These are phyloP conservation scores for Umbelopsis isabellina DNA, from an alignment of 192 early-diverging fungal species.

Conservation along the genomic window DNA sequence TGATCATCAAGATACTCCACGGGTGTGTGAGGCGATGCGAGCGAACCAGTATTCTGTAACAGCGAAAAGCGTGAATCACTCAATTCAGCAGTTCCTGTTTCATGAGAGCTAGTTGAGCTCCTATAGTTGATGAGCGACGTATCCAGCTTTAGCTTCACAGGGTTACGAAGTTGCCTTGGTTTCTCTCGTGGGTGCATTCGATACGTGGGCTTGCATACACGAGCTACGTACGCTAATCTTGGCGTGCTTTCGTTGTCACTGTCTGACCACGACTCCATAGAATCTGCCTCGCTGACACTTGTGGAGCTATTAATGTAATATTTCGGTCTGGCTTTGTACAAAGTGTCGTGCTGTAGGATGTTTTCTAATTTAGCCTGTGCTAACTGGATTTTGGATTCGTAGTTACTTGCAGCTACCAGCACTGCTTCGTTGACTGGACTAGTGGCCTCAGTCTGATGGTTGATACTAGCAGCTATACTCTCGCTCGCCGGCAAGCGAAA, in stretches of 20 bases:
- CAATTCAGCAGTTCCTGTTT: not conserved
- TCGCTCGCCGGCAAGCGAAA: not conserved
- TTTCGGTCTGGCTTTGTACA: too few species aligned
- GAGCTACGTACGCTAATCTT: not conserved
- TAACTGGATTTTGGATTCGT: too few species aligned
- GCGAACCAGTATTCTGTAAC: not conserved
- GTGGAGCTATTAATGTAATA: not conserved
- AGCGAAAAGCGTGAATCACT: slow-evolving; percentile 7
- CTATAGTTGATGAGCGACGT: not conserved
- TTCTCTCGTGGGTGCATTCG: not conserved
- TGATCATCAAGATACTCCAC: not conserved
- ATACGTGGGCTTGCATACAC: not conserved
- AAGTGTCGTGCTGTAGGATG: too few species aligned
- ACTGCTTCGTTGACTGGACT: too few species aligned
- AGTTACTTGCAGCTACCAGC: too few species aligned
- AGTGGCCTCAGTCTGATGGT: not conserved
- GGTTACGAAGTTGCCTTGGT: not conserved
- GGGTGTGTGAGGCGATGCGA: not conserved
- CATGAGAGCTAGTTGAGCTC: not conserved
- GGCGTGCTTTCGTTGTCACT: not conserved
- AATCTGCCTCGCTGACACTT: not conserved
- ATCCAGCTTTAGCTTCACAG: not conserved
- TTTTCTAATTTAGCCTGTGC: too few species aligned
- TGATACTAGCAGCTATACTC: not conserved
- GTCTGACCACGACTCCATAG: not conserved